Base-by-base conservation (phyloP, 306 rosid genomes). In the Clitoria ternatea region DNA sequence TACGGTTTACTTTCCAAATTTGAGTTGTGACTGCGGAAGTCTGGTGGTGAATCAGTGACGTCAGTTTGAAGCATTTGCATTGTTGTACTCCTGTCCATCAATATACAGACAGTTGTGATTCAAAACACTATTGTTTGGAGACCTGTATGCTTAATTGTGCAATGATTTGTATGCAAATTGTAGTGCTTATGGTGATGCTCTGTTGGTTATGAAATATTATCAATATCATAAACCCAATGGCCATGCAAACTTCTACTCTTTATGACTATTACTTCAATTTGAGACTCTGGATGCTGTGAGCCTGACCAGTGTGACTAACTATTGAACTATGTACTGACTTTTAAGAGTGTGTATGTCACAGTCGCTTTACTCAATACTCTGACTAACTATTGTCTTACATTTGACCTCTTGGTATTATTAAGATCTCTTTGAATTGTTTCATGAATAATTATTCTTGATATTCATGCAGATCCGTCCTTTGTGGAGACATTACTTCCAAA, bases 401-500 rank as follows among this genome's bases (percentile, higher is more conserved):
- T 24, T 40, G 37, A 63, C 44, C 42, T 64, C 12, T 54, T 32
- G 52, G 7, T 33, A 62, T 79, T 18, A 22, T 37, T 52, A 14
- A 3, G 20, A 29, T 49, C 20, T 15, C 20, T 54, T 26, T 4
- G 36, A 33, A 32, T 74, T 66, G 7, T 71, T 61, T 62, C 32
- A 0, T 24, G 12, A 42, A 15, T 14, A 6, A 6, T 9, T 45
- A 24, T 52, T 53, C 14, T 43, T 44, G 27, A 68, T 19, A 37
- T 3, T 15, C 66, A 67, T 73, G 70, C 73, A 88, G 97, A 90
- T 90, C 80, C 94, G 97, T 65, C 97, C 97, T 36, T 76, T 90
- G 82, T 88, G 97, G 94, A 88, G 97, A 83, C 97, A 90, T 76
- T 90, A 90, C 86, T 90, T 90, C 84, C 97, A 90, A 75, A 90